These are phyloP conservation scores for Chrysochromulina tobinii DNA, from an alignment of 78 protist species.

Conservation along the genomic window DNA sequence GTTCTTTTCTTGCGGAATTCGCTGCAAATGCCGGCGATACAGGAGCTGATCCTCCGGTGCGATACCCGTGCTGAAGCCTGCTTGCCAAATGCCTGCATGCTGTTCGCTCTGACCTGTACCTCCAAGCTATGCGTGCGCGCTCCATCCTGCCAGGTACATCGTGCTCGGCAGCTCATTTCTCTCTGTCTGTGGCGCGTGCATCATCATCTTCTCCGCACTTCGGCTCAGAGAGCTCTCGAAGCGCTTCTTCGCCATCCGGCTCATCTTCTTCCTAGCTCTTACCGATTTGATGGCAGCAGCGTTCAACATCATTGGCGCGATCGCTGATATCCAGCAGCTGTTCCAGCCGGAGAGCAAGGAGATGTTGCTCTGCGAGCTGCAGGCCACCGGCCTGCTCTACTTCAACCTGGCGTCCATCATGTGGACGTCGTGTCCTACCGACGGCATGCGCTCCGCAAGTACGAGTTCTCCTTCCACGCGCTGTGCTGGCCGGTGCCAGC, in stretches of 20 bases:
- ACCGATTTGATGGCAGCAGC: not conserved
- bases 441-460: not conserved
- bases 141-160: not conserved
- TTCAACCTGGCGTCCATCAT: slow-evolving; percentile 15
- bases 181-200: not conserved
- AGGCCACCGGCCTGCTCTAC: slow-evolving; percentile 1
- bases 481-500: slow-evolving; percentile 11
- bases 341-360: not conserved
- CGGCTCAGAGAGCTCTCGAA: not conserved
- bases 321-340: not conserved
- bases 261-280: not conserved
- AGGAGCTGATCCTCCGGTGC: too few species aligned
- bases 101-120: too few species aligned
- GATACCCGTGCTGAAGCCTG: too few species aligned
- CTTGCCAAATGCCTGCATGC: too few species aligned
- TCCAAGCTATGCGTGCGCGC: too few species aligned
- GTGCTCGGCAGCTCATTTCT: not conserved
- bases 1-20: too few species aligned
- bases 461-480: not conserved
- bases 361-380: not conserved
- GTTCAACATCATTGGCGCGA: not conserved
- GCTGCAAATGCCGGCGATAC: too few species aligned
- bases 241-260: slow-evolving; percentile 20
- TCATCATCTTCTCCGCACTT: not conserved
- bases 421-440: slow-evolving; percentile 18